Evolutionary conservation across 306 rosid species (phyloP), one percentile per base, ranked within the genome.

Genomic region (Lagenaria siceraria): DNA sequence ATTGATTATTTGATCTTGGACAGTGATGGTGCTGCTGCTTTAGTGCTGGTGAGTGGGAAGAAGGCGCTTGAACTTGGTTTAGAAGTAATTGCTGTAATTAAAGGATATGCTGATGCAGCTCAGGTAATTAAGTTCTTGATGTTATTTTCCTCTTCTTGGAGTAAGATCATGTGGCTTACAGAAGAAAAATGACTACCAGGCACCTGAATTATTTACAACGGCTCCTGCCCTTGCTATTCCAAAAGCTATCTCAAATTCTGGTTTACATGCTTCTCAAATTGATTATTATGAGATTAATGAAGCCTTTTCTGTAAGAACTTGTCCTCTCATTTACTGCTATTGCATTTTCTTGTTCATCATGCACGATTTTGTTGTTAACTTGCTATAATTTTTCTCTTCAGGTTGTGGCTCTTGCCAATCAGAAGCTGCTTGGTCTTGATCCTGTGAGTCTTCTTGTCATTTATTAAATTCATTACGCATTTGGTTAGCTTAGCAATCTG

Each of bases 21-120:
- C 77, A 94, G 97, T 80, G 94, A 94, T 70, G 98, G 98, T 52
- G 98, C 98, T 59, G 97, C 98, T 79, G 97, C 97, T 24, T 81
- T 94, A 77, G 97, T 94, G 75, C 82, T 94, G 77, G 93, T 94
- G 85, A 94, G 97, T 63, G 98, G 92, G 80, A 83, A 83, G 87
- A 94, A 90, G 82, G 98, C 89, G 51, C 87, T 76, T 71, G 83
- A 90, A 86, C 96, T 94, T 76, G 93, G 97, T 61, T 83, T 94
- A 76, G 91, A 82, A 68, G 92, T 92, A 77, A 90, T 94, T 81
- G 97, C 95, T 46, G 89, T 87, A 88, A 89, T 94, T 76, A 94
- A 84, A 81, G 98, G 98, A 77, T 90, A 76, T 72, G 93, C 93
- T 38, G 98, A 91, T 85, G 98, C 97, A 33, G 97, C 98, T 77